These are phyloP conservation scores for Erodium texanum DNA, from an alignment of 441 rosid genomes.

Conservation along the genomic window DNA sequence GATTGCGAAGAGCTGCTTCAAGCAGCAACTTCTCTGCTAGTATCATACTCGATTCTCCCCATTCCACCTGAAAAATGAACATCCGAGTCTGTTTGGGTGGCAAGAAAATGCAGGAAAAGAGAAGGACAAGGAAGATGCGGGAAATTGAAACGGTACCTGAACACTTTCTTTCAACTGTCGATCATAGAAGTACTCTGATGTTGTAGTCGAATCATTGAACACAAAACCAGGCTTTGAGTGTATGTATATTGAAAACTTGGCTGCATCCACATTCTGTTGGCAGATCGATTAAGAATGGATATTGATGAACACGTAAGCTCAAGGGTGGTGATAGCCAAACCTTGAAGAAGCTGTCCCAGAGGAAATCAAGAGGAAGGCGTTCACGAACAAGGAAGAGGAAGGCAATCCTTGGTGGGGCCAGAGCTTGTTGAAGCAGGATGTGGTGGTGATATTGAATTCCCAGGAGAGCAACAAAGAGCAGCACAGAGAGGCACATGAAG, in stretches of 20 bases:
- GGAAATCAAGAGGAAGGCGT: constrained; percentile 71
- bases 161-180: constrained; percentile 84
- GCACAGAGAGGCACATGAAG: not conserved
- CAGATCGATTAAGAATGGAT: not conserved
- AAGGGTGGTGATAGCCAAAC: constrained; percentile 19
- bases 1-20: constrained; percentile 75
- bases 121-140: no score
- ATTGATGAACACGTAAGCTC: not conserved
- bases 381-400: constrained; percentile 78
- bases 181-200: constrained; percentile 52
- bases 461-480: not conserved
- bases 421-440: constrained; percentile 24
- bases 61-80: constrained; percentile 57
- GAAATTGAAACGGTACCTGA: constrained; percentile 40
- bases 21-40: constrained; percentile 87
- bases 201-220: constrained; percentile 67
- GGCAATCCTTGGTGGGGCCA: constrained; percentile 43
- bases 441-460: constrained; percentile 16
- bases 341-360: constrained; percentile 79
- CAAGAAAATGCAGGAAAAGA: not conserved
- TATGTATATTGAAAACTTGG: constrained; percentile 64
- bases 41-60: constrained; percentile 95
- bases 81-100: not conserved
- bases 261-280: constrained; percentile 55
- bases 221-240: constrained; percentile 93